phyloP scores from a whole-genome alignment of 768 basidiomycete species.

The Leccinum subgranulosum region DNA sequence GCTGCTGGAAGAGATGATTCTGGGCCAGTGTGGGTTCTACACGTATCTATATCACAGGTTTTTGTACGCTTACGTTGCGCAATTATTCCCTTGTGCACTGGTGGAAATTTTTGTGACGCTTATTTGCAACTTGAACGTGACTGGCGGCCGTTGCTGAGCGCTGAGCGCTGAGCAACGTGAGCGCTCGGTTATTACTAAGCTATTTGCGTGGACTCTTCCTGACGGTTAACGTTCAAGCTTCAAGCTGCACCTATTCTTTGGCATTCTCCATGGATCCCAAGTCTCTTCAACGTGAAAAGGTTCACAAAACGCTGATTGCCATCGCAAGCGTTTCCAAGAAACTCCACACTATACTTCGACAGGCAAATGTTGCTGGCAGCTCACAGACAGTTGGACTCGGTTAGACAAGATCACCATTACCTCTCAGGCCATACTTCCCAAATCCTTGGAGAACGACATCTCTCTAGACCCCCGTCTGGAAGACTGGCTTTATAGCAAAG shows the following conservation, averaged over 20 bases:
- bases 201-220: too few relatives aligned
- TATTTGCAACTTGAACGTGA: too few relatives aligned
- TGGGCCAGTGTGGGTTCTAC: constrained; percentile 34
- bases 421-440: not conserved
- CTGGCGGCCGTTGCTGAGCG: too few relatives aligned
- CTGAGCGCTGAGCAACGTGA: too few relatives aligned
- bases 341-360: not conserved
- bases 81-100: not conserved
- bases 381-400: not conserved
- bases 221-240: too few relatives aligned
- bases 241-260: too few relatives aligned
- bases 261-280: not conserved
- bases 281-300: not conserved
- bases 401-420: not conserved
- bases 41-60: constrained; percentile 16
- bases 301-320: not conserved
- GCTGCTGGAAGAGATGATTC: constrained; percentile 36
- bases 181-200: too few relatives aligned
- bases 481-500: constrained; percentile 3
- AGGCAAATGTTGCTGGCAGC: not conserved
- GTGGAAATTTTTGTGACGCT: too few relatives aligned
- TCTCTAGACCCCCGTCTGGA: not conserved
- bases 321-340: not conserved
- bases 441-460: not conserved
- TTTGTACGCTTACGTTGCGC: not conserved